Conservation (phyloP, 108 stramenopile genomes). For the Parietichytrium sp. region DNA sequence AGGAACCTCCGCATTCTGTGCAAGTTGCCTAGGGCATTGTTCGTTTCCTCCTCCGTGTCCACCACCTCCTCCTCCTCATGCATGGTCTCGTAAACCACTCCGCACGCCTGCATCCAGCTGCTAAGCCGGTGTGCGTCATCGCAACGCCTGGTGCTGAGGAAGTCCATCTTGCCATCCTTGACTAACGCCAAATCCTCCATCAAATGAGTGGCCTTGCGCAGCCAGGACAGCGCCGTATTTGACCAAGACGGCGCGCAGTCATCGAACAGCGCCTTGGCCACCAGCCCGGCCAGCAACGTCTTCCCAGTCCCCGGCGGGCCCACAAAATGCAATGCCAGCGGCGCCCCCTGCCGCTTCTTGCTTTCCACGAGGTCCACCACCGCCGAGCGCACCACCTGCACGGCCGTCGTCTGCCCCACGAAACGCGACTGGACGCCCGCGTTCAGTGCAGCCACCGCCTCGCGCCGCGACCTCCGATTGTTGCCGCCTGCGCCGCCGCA, state of each 20-base stretch:
- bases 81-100: background rate
- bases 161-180: background rate
- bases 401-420: background rate
- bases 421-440: background rate
- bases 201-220: no score
- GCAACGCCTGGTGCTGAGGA: background rate
- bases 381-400: background rate
- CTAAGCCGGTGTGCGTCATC: background rate
- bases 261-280: background rate
- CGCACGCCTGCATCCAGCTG: conserved; percentile 18
- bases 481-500: no score
- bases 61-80: background rate
- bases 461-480: no score
- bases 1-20: background rate
- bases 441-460: background rate
- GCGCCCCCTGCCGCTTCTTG: background rate
- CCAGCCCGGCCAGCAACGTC: background rate
- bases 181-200: background rate
- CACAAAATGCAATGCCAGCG: conserved; percentile 11
- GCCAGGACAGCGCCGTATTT: background rate
- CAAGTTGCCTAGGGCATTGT: background rate
- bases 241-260: background rate
- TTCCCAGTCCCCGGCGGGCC: conserved; percentile 9
- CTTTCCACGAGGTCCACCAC: background rate
- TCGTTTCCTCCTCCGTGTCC: no score